A percentile compares a stretch with the other conserved stretches of the same genome.
These are phyloP conservation scores for Globisporangium spiculum DNA, from an alignment of 352 stramenopile species.

Conservation along the genomic window DNA sequence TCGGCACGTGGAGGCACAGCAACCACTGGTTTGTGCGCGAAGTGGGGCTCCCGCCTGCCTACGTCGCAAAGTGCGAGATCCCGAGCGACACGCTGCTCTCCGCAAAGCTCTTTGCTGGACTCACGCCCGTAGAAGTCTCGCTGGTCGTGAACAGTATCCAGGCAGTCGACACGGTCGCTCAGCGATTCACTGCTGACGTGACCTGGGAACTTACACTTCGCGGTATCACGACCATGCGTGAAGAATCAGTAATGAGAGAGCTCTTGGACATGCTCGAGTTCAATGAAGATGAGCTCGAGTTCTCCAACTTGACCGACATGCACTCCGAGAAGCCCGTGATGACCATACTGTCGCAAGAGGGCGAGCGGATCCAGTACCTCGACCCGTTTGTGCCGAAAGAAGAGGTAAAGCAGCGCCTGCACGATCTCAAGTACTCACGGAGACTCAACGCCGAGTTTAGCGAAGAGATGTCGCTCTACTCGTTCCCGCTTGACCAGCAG, in stretches of 20 bases:
- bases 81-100: conserved; percentile 4
- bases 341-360: conserved; percentile 1
- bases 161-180: conserved; percentile 26
- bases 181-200: conserved; percentile 29
- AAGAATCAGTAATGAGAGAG: conserved; percentile 29
- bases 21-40: conserved; percentile 55
- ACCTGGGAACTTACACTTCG: conserved; percentile 30
- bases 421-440: conserved; percentile 25
- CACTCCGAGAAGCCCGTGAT: conserved; percentile 11
- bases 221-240: conserved; percentile 28
- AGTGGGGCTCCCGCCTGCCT: conserved; percentile 24
- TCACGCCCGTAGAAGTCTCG: conserved; percentile 20
- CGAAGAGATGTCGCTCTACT: conserved; percentile 38
- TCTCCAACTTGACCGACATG: conserved; percentile 26
- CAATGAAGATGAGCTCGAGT: conserved; percentile 29
- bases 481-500: conserved; percentile 41
- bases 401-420: neutral
- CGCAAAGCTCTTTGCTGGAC: conserved; percentile 22
- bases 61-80: neutral
- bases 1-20: conserved; percentile 38
- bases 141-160: conserved; percentile 27
- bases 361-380: conserved; percentile 14
- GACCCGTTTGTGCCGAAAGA: conserved; percentile 13
- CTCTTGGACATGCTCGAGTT: conserved; percentile 31
- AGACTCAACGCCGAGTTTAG: conserved; percentile 28